Conservation (phyloP, 805 yeast species). For the Ogataea paradorogensis region DNA sequence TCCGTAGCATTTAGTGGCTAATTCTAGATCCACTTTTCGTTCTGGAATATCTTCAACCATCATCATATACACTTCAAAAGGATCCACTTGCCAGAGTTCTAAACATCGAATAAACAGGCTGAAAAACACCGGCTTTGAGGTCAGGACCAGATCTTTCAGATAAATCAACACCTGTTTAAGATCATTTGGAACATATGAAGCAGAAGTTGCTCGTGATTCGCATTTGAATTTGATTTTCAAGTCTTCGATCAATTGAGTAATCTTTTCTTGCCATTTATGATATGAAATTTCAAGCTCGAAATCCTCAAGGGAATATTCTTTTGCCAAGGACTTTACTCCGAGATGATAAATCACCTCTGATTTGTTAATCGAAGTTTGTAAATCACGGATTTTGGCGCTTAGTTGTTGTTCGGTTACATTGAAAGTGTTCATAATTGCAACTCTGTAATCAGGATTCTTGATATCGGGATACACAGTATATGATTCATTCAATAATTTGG, state of each 20-base stretch:
- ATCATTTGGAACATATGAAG: slow-evolving; percentile 18
- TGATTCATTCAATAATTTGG: slow-evolving; percentile 8
- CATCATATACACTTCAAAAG: slow-evolving; percentile 24
- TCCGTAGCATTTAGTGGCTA: slow-evolving; percentile 23
- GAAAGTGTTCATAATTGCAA: slow-evolving; percentile 15
- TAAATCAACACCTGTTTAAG: slow-evolving; percentile 12
- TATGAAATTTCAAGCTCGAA: slow-evolving; percentile 13
- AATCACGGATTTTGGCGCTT: slow-evolving; percentile 9
- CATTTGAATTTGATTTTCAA: slow-evolving; percentile 5
- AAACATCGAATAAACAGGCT: slow-evolving; percentile 28
- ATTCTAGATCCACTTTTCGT: slow-evolving; percentile 17
- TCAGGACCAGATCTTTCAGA: slow-evolving; percentile 17
- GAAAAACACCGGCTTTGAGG: slow-evolving; percentile 24
- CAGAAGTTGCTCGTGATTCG: neutral
- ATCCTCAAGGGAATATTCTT: slow-evolving; percentile 11
- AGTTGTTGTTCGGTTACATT: slow-evolving; percentile 5
- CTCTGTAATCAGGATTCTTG: slow-evolving; percentile 7
- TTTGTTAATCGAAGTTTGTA: slow-evolving; percentile 12
- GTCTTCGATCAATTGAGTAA: slow-evolving; percentile 2
- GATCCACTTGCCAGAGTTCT: slow-evolving; percentile 33
- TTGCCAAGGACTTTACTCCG: slow-evolving; percentile 7
- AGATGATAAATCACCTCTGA: slow-evolving; percentile 13
- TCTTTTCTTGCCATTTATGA: slow-evolving; percentile 12
- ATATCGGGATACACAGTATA: slow-evolving; percentile 16
- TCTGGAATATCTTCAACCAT: slow-evolving; percentile 14